Evolutionary conservation across 164 flowering plant species (phyloP).

Genomic region (Umbilicus rupestris): DNA sequence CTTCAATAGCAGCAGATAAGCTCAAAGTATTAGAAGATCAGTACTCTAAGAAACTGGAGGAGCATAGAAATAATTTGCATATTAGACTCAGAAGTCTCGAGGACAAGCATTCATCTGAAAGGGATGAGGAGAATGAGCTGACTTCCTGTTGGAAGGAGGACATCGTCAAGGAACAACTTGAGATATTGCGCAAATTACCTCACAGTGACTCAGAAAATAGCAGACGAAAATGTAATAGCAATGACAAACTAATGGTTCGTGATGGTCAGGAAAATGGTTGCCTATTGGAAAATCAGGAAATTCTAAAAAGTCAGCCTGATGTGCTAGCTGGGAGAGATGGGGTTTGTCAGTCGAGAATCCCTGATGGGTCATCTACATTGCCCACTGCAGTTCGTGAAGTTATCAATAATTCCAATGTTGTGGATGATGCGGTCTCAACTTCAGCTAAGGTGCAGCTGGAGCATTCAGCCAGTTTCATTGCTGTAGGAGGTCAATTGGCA

Average conservation of each 20-base stretch:
- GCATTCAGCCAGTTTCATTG: not conserved
- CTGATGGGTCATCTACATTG: not conserved
- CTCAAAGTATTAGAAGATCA: conserved; percentile 30
- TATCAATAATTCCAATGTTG: not conserved
- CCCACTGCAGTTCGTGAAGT: not conserved
- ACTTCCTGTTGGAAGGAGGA: conserved; percentile 25
- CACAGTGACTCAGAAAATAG: not conserved
- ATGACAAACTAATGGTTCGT: not conserved
- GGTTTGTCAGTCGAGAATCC: not conserved
- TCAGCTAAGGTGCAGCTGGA: not conserved
- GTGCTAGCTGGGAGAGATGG: not conserved
- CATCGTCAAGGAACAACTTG: conserved; percentile 14
- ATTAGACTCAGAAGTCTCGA: conserved; percentile 27
- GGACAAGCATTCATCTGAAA: conserved; percentile 26
- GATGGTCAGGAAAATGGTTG: not conserved
- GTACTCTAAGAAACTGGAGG: conserved; percentile 28
- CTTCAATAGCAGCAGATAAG: conserved; percentile 29
- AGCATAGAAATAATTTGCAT: conserved; percentile 19
- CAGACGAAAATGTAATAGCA: not conserved
- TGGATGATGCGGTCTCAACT: not conserved
- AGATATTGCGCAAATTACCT: not conserved
- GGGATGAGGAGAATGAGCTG: conserved; percentile 20
- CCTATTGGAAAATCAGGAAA: not conserved
- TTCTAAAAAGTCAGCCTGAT: not conserved
- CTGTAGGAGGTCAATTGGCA: not conserved